Evolutionary conservation across 2,329 filamentous ascomycete species (phyloP).

Genomic region (Eurotiales sp.): DNA sequence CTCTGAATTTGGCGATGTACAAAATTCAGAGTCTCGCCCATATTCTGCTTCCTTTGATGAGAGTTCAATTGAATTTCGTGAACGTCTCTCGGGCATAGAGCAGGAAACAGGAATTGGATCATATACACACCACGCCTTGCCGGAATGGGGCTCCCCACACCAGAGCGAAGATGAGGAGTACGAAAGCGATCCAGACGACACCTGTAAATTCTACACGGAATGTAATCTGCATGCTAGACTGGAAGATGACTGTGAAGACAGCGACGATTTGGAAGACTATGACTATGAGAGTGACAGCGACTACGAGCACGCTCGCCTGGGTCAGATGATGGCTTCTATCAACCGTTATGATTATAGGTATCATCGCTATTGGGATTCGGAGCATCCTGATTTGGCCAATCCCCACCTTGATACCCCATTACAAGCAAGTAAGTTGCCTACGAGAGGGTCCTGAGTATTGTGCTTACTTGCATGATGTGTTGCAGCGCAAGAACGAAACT

Average conservation of each 20-base stretch:
- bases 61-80: background rate
- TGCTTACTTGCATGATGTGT: background rate
- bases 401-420: background rate
- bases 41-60: background rate
- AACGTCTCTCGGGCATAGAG: slow-evolving; percentile 17
- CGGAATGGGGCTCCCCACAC: slow-evolving; percentile 17
- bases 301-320: background rate
- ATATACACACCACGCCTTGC: slow-evolving; percentile 24
- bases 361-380: slow-evolving; percentile 3
- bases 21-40: background rate
- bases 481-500: slow-evolving; percentile 37
- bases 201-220: slow-evolving; percentile 31
- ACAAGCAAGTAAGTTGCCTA: background rate
- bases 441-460: slow-evolving; percentile 8
- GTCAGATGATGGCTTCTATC: slow-evolving; percentile 8
- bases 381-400: background rate
- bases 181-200: slow-evolving; percentile 30
- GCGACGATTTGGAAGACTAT: slow-evolving; percentile 14
- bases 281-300: slow-evolving; percentile 23
- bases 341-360: slow-evolving; percentile 8
- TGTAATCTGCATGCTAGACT: background rate
- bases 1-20: background rate
- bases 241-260: slow-evolving; percentile 21
- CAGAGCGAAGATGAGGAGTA: slow-evolving; percentile 13
- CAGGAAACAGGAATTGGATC: slow-evolving; percentile 20